phyloP scores from a whole-genome alignment of 768 basidiomycete genomes.

The Polyporus arcularius region DNA sequence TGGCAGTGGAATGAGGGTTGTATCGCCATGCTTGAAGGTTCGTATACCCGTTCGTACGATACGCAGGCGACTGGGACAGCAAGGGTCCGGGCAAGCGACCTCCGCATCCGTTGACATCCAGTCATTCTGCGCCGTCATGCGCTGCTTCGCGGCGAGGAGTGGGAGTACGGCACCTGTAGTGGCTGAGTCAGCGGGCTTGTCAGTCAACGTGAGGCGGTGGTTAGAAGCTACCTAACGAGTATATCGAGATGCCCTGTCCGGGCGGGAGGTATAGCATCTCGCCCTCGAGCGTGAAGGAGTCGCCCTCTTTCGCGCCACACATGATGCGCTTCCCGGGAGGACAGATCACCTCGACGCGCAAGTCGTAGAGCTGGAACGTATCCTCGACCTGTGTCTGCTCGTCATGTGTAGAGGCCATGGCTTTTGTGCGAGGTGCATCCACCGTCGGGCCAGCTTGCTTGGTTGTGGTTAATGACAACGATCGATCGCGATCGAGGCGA shows the following conservation, averaged over 20 bases:
- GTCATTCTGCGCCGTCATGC: conserved; percentile 53
- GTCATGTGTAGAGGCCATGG: background rate
- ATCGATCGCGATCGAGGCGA: too few relatives aligned
- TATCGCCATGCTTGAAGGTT: conserved; percentile 55
- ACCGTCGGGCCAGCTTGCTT: too few relatives aligned
- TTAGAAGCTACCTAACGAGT: conserved; percentile 51
- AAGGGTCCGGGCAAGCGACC: conserved; percentile 67
- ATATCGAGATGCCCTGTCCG: conserved; percentile 67
- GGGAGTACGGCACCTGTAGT: conserved; percentile 58
- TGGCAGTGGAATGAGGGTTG: conserved; percentile 47
- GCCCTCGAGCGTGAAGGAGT: conserved; percentile 62
- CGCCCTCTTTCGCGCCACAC: conserved; percentile 66
- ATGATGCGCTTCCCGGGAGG: conserved; percentile 56
- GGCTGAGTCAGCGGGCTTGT: background rate
- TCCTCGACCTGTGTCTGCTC: background rate
- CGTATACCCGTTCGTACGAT: conserved; percentile 53
- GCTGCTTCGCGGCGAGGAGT: conserved; percentile 68
- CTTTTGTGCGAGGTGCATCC: too few relatives aligned
- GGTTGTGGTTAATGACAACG: too few relatives aligned
- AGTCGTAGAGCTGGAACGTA: conserved; percentile 61
- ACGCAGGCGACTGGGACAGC: conserved; percentile 57
- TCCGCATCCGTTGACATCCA: conserved; percentile 72
- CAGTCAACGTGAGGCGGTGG: too few relatives aligned
- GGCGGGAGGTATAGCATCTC: conserved; percentile 65
- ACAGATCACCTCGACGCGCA: conserved; percentile 63